phyloP scores from a whole-genome alignment of 192 early-diverging fungal species.

The Chytriomyces hyalinus region DNA sequence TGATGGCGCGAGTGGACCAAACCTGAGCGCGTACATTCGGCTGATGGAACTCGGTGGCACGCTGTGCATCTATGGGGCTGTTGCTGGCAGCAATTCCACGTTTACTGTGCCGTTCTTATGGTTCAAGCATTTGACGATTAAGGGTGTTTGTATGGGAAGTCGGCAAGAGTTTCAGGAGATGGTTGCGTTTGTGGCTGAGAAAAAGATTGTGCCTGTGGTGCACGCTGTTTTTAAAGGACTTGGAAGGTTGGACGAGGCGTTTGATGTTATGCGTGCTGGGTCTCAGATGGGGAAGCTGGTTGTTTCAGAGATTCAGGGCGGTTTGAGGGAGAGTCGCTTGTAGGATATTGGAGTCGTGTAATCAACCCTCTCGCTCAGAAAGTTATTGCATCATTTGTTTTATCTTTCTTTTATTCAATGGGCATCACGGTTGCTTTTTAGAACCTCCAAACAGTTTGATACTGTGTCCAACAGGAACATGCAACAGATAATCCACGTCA shows the following conservation, averaged over 20 bases:
- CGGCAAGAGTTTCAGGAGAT: conserved; percentile 65
- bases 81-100: conserved; percentile 47
- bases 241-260: conserved; percentile 26
- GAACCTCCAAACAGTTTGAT: conserved; percentile 19
- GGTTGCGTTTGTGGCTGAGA: conserved; percentile 61
- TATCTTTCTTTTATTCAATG: no score
- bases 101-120: conserved; percentile 55
- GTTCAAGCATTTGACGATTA: conserved; percentile 69
- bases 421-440: no score
- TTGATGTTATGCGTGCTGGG: conserved; percentile 39
- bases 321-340: no score
- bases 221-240: conserved; percentile 27
- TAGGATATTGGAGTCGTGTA: no score
- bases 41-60: conserved; percentile 40
- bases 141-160: conserved; percentile 71
- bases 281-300: conserved; percentile 45
- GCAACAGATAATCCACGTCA: conserved; percentile 26
- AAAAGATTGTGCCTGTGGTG: conserved; percentile 63
- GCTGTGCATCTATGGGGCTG: conserved; percentile 68
- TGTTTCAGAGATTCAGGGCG: background rate
- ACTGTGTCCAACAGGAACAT: conserved; percentile 8
- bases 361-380: no score
- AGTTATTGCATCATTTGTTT: no score
- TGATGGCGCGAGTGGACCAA: conserved; percentile 70
- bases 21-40: conserved; percentile 45